These are phyloP conservation scores for Avena atlantica DNA, from an alignment of 176 grass and related monocot genomes.

Conservation along the genomic window DNA sequence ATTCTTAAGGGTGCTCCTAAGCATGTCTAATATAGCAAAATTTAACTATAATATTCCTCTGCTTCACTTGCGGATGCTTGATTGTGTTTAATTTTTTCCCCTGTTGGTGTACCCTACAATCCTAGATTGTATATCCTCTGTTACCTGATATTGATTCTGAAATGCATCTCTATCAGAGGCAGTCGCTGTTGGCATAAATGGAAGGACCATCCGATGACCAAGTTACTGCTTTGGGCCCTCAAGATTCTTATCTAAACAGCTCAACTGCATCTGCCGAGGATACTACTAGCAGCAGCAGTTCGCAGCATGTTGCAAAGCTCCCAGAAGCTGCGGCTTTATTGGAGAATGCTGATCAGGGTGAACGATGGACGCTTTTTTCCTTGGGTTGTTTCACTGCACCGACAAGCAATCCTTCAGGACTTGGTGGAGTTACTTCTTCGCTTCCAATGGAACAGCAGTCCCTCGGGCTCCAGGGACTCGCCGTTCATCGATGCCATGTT, in stretches of 20 bases:
- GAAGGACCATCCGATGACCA: conserved; percentile 26
- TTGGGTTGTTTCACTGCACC: too few species aligned
- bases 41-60: too few species aligned
- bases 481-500: too few species aligned
- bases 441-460: too few species aligned
- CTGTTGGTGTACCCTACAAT: neutral
- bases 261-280: neutral
- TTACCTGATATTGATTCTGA: neutral
- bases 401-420: too few species aligned
- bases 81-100: neutral
- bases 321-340: too few species aligned
- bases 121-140: neutral
- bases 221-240: neutral
- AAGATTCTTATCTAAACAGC: conserved; percentile 18
- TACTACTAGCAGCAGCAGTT: too few species aligned
- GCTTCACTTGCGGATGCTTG: neutral
- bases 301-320: too few species aligned
- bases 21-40: neutral
- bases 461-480: too few species aligned
- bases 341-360: too few species aligned
- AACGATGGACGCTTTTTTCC: too few species aligned
- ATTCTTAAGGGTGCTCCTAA: neutral
- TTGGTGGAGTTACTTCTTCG: too few species aligned
- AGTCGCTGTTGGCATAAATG: conserved; percentile 28
- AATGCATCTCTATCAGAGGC: conserved; percentile 24